phyloP scores from a whole-genome alignment of 208 protist species.

The Trichomonas tenax region DNA sequence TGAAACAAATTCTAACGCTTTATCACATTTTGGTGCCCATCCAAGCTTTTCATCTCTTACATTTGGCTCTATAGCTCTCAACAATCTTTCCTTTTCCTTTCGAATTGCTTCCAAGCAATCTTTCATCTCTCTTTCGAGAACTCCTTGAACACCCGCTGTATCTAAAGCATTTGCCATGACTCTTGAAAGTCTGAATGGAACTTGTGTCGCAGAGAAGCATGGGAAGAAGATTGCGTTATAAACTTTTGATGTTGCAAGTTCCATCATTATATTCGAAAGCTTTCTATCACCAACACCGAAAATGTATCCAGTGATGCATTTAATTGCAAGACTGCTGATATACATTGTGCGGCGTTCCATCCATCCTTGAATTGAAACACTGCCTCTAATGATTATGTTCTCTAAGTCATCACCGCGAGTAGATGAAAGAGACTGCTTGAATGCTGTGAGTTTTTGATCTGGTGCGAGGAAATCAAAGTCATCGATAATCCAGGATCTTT shows the following conservation, averaged over 20 bases:
- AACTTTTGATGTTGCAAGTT: not conserved
- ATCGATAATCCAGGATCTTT: not conserved
- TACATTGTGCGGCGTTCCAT: not conserved
- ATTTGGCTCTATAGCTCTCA: not conserved
- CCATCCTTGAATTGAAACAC: not conserved
- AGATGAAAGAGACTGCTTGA: not conserved
- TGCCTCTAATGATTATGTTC: not conserved
- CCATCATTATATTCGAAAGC: not conserved
- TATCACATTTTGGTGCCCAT: not conserved
- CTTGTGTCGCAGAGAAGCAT: not conserved
- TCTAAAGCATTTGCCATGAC: not conserved
- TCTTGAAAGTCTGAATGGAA: conserved; percentile 8
- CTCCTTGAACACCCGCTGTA: not conserved
- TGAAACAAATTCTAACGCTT: not conserved
- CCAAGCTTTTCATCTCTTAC: not conserved
- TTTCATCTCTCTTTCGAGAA: not conserved
- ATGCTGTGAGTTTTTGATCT: not conserved
- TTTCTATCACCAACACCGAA: not conserved
- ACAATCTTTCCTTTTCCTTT: not conserved
- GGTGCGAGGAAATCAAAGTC: not conserved
- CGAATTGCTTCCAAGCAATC: not conserved
- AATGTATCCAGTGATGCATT: not conserved
- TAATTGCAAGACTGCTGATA: not conserved
- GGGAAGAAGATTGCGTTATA: not conserved
- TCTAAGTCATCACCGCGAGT: not conserved